phyloP scores from a whole-genome alignment of 257 asterid genomes.

The Linaria vulgaris region DNA sequence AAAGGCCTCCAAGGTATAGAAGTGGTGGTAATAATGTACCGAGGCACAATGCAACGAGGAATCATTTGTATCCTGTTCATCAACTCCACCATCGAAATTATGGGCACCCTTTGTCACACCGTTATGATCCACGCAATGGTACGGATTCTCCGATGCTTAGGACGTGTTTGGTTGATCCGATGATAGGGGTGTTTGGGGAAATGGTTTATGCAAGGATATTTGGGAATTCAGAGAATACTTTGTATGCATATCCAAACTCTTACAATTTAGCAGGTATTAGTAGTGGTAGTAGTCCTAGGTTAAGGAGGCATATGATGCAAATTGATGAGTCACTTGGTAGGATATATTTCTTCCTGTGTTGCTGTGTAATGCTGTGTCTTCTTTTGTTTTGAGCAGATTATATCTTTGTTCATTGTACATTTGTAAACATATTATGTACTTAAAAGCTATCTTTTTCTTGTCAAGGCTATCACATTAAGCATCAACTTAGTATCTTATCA shows the following conservation, averaged over 20 bases:
- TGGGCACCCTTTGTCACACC: slow-evolving; percentile 28
- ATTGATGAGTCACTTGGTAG: slow-evolving; percentile 61
- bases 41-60: slow-evolving; percentile 21
- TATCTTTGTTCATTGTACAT: neutral
- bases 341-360: slow-evolving; percentile 57
- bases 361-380: slow-evolving; percentile 58
- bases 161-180: slow-evolving; percentile 39
- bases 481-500: no score
- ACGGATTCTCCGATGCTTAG: slow-evolving; percentile 24
- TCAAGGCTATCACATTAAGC: no score
- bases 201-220: slow-evolving; percentile 53
- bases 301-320: slow-evolving; percentile 47
- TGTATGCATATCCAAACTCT: slow-evolving; percentile 52
- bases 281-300: slow-evolving; percentile 38
- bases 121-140: neutral
- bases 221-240: slow-evolving; percentile 47
- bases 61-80: slow-evolving; percentile 22
- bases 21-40: slow-evolving; percentile 17
- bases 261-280: slow-evolving; percentile 37
- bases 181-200: slow-evolving; percentile 61
- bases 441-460: no score
- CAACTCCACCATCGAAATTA: slow-evolving; percentile 34
- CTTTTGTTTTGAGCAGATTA: slow-evolving; percentile 42
- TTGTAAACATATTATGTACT: slow-evolving; percentile 15
- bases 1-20: slow-evolving; percentile 56